A percentile compares a stretch with the other conserved stretches of the same genome.
Evolutionary conservation across 371 early-diverging fungal species (phyloP).

Genomic region (Circinella umbellata): DNA sequence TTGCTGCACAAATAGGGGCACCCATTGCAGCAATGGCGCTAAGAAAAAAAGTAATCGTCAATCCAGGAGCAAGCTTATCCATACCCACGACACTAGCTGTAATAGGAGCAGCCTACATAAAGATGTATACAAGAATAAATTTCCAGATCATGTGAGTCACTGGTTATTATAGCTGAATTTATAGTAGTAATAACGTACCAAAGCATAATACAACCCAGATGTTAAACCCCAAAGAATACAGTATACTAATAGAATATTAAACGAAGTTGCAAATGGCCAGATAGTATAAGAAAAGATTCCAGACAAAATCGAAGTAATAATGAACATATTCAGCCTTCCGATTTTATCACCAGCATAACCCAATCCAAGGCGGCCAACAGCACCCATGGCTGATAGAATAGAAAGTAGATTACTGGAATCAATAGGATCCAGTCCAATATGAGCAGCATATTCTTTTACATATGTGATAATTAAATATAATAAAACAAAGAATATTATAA

Average conservation of each 20-base stretch:
- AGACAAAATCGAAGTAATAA: conserved; percentile 28
- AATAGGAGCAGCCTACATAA: conserved; percentile 48
- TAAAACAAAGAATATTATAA: not conserved
- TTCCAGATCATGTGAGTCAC: not conserved
- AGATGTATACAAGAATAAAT: not conserved
- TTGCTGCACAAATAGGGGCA: conserved; percentile 41
- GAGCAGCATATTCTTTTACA: conserved; percentile 29
- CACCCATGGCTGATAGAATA: conserved; percentile 45
- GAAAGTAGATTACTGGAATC: conserved; percentile 35
- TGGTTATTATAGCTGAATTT: not conserved
- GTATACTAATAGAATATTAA: conserved; percentile 52
- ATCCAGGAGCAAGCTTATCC: conserved; percentile 54
- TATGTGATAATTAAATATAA: not conserved
- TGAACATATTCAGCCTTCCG: conserved; percentile 58
- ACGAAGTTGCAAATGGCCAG: conserved; percentile 62
- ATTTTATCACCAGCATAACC: conserved; percentile 69
- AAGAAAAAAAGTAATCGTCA: conserved; percentile 56
- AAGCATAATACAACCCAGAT: conserved; percentile 40
- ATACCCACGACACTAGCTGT: conserved; percentile 60
- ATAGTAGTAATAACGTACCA: conserved; percentile 11
- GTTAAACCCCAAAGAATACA: conserved; percentile 54
- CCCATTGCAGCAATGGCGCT: conserved; percentile 43
- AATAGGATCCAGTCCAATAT: conserved; percentile 24
- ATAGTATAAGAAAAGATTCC: conserved; percentile 49
- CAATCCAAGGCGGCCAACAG: conserved; percentile 67